Evolutionary conservation across 306 rosid species (phyloP), one percentile per base, ranked within the genome.

Genomic region (Lupinus albus): DNA sequence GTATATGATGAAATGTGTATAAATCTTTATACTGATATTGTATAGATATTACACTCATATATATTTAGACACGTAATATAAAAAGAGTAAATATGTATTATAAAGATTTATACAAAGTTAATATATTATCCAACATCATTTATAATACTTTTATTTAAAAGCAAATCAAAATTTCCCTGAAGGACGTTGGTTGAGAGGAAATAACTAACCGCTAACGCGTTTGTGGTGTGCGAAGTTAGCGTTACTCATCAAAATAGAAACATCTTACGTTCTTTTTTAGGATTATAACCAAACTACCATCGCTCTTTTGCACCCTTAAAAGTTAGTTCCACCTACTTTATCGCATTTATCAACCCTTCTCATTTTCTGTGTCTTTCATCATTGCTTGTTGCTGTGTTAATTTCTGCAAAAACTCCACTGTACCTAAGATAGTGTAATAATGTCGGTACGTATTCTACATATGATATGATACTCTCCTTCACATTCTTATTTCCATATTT

Each of bases 371-470:
- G 35, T 28, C 0, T 25, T 18, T 5, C 6, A 12, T 25, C 38
- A 3, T 42, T 57, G 41, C 28, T 10, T 30, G 39, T 48, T 47
- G 67, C 56, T 39, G 5, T 39, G 5, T 64, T 64, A 28, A 62
- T 4, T 69, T 52, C 75, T 52, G 25, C 14, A 49, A 28, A 48
- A 61, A 61, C 65, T n/a, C 21, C 28, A 25, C 32, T 7, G 49
- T 41, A 9, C 44, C 44, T 38, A 60, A 14, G 11, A 5, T 54
- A 41, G 49, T 68, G 21, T 57, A 53, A 86, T 57, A 53, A 86
- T 86, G 88, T 79, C 82, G 84, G 91, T 81, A 45, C 73, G 91
- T 81, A 45, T 76, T 25, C 28, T 25, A 25, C 3, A 25, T 25
- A 1, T 25, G 48, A 58, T 57, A 39, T 12, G n/a, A 17, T 33